These are phyloP conservation scores for Saururus chinensis DNA, from an alignment of 164 flowering plant species.

Conservation along the genomic window DNA sequence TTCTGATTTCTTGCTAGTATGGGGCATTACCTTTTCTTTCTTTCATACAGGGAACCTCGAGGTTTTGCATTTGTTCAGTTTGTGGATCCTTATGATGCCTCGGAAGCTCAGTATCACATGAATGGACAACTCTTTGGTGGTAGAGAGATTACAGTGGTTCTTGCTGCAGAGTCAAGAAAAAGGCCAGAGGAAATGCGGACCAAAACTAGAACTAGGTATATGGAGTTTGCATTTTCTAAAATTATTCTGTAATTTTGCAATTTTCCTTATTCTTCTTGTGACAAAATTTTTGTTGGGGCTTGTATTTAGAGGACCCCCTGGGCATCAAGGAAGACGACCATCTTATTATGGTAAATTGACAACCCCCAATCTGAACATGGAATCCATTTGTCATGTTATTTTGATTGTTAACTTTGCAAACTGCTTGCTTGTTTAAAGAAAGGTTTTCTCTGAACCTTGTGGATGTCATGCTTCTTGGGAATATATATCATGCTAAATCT, in stretches of 20 bases:
- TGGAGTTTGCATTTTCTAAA: neutral
- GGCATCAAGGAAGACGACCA: constrained; percentile 48
- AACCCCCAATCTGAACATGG: neutral
- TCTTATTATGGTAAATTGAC: constrained; percentile 45
- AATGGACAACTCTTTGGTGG: constrained; percentile 69
- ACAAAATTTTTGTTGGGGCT: neutral
- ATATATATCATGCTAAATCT: neutral
- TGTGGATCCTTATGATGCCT: constrained; percentile 67
- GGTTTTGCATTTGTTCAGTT: constrained; percentile 96
- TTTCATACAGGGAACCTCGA: constrained; percentile 59
- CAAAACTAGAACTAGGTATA: constrained; percentile 41
- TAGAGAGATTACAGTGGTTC: constrained; percentile 65
- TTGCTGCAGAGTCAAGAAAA: constrained; percentile 81
- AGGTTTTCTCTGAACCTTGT: neutral
- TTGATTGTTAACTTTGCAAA: neutral
- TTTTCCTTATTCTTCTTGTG: neutral
- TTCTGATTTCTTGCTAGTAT: neutral
- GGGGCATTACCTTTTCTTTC: constrained; percentile 2
- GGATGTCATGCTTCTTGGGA: neutral
- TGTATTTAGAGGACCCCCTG: constrained; percentile 25
- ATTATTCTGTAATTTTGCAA: neutral
- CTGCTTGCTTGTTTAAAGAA: neutral
- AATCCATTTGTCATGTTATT: neutral
- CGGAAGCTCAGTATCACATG: constrained; percentile 80
- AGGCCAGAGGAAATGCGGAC: constrained; percentile 86